These are phyloP conservation scores for Silene vulgaris DNA, from an alignment of 179 eudicot species.

Conservation along the genomic window DNA sequence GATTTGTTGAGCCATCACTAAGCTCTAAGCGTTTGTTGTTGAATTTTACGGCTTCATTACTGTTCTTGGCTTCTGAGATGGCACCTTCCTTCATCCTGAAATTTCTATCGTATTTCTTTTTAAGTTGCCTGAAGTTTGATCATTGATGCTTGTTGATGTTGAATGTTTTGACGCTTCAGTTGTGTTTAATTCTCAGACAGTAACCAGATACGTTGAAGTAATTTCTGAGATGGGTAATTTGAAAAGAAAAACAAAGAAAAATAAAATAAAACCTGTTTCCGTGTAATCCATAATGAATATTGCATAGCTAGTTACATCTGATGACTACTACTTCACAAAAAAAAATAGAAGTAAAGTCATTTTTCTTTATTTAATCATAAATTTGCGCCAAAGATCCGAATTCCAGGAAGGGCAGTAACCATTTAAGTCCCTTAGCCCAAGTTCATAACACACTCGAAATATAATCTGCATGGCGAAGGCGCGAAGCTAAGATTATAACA, in stretches of 20 bases:
- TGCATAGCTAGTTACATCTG: too few relatives aligned
- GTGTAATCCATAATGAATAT: too few relatives aligned
- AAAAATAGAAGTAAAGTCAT: too few relatives aligned
- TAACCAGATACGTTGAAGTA: not conserved
- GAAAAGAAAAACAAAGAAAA: not conserved
- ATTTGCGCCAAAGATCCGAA: too few relatives aligned
- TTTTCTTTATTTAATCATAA: too few relatives aligned
- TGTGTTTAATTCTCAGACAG: not conserved
- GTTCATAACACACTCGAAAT: too few relatives aligned
- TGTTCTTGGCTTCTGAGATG: not conserved
- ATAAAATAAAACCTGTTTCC: too few relatives aligned
- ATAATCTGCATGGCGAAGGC: too few relatives aligned
- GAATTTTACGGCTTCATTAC: not conserved
- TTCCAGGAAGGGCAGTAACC: too few relatives aligned
- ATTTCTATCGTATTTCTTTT: not conserved
- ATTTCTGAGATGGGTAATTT: not conserved
- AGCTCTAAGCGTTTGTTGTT: not conserved
- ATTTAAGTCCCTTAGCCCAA: too few relatives aligned
- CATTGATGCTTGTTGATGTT: not conserved
- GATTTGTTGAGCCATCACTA: not conserved
- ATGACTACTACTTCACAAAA: too few relatives aligned
- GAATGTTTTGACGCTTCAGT: conserved; percentile 4
- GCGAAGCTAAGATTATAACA: too few relatives aligned
- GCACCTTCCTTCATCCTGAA: not conserved
- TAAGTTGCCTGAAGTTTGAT: conserved; percentile 9